Evolutionary conservation across 2,329 filamentous ascomycete genomes (phyloP).

Genomic region (Beauveria asiatica): DNA sequence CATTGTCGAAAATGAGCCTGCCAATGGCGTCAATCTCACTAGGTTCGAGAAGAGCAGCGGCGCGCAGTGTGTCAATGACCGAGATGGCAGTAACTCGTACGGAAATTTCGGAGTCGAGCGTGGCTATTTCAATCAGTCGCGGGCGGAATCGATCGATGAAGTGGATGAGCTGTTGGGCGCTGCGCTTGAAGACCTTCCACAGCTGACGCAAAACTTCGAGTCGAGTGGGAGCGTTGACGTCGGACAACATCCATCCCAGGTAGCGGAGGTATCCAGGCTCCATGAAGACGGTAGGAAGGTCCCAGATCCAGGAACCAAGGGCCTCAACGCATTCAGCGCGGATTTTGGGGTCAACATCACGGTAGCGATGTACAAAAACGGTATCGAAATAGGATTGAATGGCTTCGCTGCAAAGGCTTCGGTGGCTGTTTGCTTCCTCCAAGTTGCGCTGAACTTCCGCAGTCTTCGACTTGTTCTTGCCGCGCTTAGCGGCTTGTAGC

Average conservation of each 20-base stretch:
- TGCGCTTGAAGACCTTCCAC: conserved; percentile 67
- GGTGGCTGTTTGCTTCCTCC: conserved; percentile 59
- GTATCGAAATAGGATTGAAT: conserved; percentile 85
- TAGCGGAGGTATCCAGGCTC: conserved; percentile 87
- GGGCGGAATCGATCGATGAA: conserved; percentile 89
- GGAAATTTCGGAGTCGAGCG: conserved; percentile 69
- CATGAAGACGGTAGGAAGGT: conserved; percentile 79
- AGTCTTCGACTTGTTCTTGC: conserved; percentile 70
- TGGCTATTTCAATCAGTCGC: conserved; percentile 87
- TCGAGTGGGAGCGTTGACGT: conserved; percentile 64
- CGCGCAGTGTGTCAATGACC: conserved; percentile 72
- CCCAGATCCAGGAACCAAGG: conserved; percentile 80
- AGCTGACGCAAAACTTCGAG: conserved; percentile 84
- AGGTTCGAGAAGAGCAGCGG: conserved; percentile 80
- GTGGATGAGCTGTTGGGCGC: conserved; percentile 74
- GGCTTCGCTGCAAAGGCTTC: conserved; percentile 60
- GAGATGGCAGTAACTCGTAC: conserved; percentile 76
- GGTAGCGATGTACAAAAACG: conserved; percentile 90
- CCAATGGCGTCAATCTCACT: conserved; percentile 85
- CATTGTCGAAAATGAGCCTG: conserved; percentile 80
- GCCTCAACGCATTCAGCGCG: conserved; percentile 81
- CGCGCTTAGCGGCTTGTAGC: conserved; percentile 63
- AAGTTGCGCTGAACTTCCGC: conserved; percentile 65
- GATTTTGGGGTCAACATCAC: conserved; percentile 85
- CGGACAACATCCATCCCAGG: conserved; percentile 90